A percentile compares a stretch with the other conserved stretches of the same genome.
These are phyloP conservation scores for Cylindrodendrum hubeiense DNA, from an alignment of 2,329 filamentous ascomycete genomes.

Conservation along the genomic window DNA sequence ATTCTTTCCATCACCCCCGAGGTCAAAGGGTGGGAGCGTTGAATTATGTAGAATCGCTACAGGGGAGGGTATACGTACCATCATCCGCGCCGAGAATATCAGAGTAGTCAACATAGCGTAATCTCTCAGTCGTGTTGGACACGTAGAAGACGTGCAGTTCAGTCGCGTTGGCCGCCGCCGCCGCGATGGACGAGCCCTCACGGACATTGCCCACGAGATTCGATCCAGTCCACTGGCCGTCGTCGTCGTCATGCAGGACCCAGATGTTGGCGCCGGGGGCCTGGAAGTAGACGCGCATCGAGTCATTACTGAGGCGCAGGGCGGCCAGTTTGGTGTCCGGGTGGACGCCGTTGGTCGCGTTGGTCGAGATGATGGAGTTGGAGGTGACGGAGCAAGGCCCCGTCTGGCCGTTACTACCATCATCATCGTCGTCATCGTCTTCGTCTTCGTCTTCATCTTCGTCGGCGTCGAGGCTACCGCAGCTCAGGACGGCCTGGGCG, in stretches of 20 bases:
- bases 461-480: constrained; percentile 22
- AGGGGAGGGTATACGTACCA: constrained; percentile 1
- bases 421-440: constrained; percentile 1
- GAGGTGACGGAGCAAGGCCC: constrained; percentile 27
- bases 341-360: constrained; percentile 27
- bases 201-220: constrained; percentile 12
- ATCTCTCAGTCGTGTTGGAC: constrained; percentile 14
- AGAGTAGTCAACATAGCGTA: constrained; percentile 23
- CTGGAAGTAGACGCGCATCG: constrained; percentile 34
- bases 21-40: too few species aligned
- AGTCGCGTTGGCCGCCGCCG: constrained; percentile 17
- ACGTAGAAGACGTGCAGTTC: constrained; percentile 32
- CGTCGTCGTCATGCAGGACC: constrained; percentile 20
- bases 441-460: constrained; percentile 1
- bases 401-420: background rate
- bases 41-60: too few species aligned
- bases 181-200: constrained; percentile 28
- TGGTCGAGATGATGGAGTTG: constrained; percentile 33
- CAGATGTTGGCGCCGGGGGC: constrained; percentile 27
- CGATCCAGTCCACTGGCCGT: constrained; percentile 13
- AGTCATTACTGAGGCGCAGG: constrained; percentile 22
- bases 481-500: constrained; percentile 28
- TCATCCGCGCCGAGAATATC: constrained; percentile 14
- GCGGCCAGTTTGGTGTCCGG: constrained; percentile 32
- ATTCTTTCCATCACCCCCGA: too few species aligned